Evolutionary conservation across 768 basidiomycete species (phyloP), one percentile per base, ranked within the genome.

Genomic region (Mycena rosella): DNA sequence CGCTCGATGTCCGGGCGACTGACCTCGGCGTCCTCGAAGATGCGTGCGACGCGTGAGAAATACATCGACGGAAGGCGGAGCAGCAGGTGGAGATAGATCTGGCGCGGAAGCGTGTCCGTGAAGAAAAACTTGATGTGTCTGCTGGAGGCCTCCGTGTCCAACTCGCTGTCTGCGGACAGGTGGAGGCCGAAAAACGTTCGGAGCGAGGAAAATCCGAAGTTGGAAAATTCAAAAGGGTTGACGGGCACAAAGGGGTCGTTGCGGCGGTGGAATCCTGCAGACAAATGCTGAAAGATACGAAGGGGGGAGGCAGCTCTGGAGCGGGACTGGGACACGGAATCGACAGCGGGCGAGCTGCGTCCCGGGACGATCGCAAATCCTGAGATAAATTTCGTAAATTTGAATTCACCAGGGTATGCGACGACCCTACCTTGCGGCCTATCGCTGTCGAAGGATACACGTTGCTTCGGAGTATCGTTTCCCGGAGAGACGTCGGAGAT

Each of bases 1-100:
- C 85, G 74, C 56, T 87, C 79, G 22, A 95, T 86, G 73, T 95
- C 93, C 11, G 89, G 91, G 67, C 84, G 84, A 74, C 91, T 92
- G 56, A 95, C 85, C 60, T 94, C 89, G 2, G 93, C 92, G 63
- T 93, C 91, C 71, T 91, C 86, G 69, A 93, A 94, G 29, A 94
- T 86, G 53, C 87, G 85, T 3, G 91, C 87, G 26, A 95, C 93
- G 3, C 93, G 89, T 3, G 89, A 86, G 77, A 94, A 95, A 74
- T 95, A 95, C 72, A 94, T 81, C 0, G 90, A 86, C 2, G 93
- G 94, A n/a, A 95, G 84, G 18, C 89, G 86, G 20, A 94, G 83
- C 10, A 94, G 86, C 45, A 82, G 59, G 70, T 83, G 78, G 47
- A 85, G 79, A 65, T 84, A 84, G 7, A 84, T n/a, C 49, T 83